Evolutionary conservation across 2,329 filamentous ascomycete species (phyloP), one percentile per base, ranked within the genome.

Genomic region (Stemphylium lycopersici): DNA sequence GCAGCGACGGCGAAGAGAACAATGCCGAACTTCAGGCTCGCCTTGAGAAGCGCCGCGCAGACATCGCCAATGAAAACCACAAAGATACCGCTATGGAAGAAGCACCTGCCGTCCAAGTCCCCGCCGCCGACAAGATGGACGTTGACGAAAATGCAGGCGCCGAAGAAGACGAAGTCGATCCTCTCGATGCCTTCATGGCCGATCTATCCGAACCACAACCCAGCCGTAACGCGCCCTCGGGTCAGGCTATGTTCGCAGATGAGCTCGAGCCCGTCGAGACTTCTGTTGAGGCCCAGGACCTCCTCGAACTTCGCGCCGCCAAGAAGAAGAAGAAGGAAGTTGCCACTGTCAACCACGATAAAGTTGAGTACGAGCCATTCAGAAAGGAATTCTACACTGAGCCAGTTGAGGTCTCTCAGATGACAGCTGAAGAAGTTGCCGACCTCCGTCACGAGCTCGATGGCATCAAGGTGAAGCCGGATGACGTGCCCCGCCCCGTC

Each of bases 111-210:
- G 59, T 55, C 37, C 58, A 65, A 45, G 61, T 66, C 41, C 32
- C 63, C 39, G 63, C 56, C 45, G 81, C 83, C 31, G 69, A 77
- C 52, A 44, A 55, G 31, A 88, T 87, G 84, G 81, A 86, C 24
- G 77, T 85, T 55, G 85, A 87, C 62, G 77, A 67, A 48, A 59
- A 56, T 46, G 62, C 63, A 65, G 69, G 63, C 59, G 74, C 78
- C 29, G 82, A 86, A 51, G 87, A 91, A 49, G 90, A 92, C 40
- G 86, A 90, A 29, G 78, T 95, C 32, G 95, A 99, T 73, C 91
- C 95, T 6, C 80, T 99, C 33, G 95, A 99, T 78, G 93, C 92
- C n/a, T 99, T 96, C 79, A 99, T 99, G 95, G 89, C 87, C 47
- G 85, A 84, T 56, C 80, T 89, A 44, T 38, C 67, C 51, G 68